Evolutionary conservation across 257 asterid species (phyloP), one percentile per base, ranked within the genome.

Genomic region (Leptodermis oblonga): DNA sequence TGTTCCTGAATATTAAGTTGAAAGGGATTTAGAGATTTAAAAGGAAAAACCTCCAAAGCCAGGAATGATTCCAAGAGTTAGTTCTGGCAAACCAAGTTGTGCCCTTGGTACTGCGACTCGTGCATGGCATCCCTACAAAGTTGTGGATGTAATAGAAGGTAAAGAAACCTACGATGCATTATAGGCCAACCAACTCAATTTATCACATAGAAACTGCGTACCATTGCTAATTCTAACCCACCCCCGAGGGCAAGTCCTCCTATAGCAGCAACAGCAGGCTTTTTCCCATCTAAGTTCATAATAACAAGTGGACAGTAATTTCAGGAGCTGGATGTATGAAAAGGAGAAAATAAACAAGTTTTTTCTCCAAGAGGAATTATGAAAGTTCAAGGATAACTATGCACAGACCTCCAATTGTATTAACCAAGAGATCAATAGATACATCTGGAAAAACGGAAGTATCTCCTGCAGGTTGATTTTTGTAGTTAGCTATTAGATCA

Each of bases 201-300:
- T 11, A 18, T 14, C 20, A 53, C 17, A 62, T 18, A 56, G 71
- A 69, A 68, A 71, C 67, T 58, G 77, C 94, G 34, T 70, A 94
- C 99, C 99, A 94, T 68, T 73, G 93, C 93, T 71, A 94, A 67
- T 76, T 94, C 99, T 78, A 94, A 78, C 76, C 97, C 99, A 75
- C 99, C 99, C 70, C 99, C 99, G 69, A 94, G 95, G 54, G 97
- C 97, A 76, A 89, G 96, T 68, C 99, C 99, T 79, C 83, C 95
- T 39, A 94, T 59, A 34, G 97, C 99, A 82, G 95, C 97, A 77
- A 94, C 97, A 71, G 76, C 80, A 66, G 99, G 99, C 82, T 94
- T 94, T 84, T 84, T 89, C 67, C 77, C 92, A 83, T 91, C 99
- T 94, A 73, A 79, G 73, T 53, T 69, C 39, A 73, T 63, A 52